Evolutionary conservation across 2,329 filamentous ascomycete genomes (phyloP), one percentile per base, ranked within the genome.

Genomic region (Trichoderma pleuroti): DNA sequence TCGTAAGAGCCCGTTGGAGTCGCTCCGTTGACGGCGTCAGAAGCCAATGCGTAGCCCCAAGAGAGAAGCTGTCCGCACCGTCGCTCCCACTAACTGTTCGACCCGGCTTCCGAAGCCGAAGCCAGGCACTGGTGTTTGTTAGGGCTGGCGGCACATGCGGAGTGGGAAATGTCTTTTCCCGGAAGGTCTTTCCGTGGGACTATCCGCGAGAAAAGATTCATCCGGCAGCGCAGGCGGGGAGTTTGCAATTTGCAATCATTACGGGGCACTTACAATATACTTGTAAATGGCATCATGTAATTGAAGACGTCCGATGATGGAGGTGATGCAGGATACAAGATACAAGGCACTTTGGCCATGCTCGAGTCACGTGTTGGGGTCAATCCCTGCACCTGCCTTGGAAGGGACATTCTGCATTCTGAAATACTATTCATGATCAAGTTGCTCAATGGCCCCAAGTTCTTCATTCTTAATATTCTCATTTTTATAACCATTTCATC

Each of bases 61-160:
- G 11, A 36, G 12, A 16, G n/a, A 24, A 24, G 10, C 16, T 56
- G 46, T 32, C 49, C 26, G 2, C 24, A 5, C 64, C 36, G 36
- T 32, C 36, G 2, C 61, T 46, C 32, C 14, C 21, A 46, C 63
- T 34, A 56, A 28, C n/a, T 21, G 32, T 49, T 46, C 28, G 30
- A 34, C 56, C 66, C 66, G 66, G 66, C 56, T 68, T 68, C 54
- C 66, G 66, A 68, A 60, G 54, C 66, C 54, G 66, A 61, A 42
- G 10, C 34, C 54, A 59, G 46, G 30, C 66, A 30, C 39, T 26
- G 34, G 14, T 14, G 11, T 32, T 46, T 24, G 5, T n/a, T 9
- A 46, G 34, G 52, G 18, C 49, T 16, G 63, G 34, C 64, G 52
- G 65, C 65, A 49, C 28, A n/a, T 34, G 28, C 54, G 65, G 39